A percentile compares a stretch with the other conserved stretches of the same genome.
phyloP scores from a whole-genome alignment of 768 basidiomycete genomes.

The Roridomyces roridus region DNA sequence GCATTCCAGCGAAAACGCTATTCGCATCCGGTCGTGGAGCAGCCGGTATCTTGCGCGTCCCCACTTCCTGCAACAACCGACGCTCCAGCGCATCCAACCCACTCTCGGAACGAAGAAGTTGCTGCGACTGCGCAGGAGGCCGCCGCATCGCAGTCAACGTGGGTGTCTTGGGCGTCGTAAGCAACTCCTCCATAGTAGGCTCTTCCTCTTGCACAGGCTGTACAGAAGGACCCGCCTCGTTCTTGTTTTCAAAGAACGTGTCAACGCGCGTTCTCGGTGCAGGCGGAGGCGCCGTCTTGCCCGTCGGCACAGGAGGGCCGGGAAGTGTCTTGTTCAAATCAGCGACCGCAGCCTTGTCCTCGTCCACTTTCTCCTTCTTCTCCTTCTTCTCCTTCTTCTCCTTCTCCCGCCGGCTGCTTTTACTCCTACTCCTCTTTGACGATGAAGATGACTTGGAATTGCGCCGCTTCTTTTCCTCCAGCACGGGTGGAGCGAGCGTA shows the following conservation, averaged over 20 bases:
- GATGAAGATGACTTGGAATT: slow-evolving; percentile 10
- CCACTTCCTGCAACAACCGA: slow-evolving; percentile 72
- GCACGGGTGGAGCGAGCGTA: background rate
- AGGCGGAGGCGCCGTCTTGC: slow-evolving; percentile 33
- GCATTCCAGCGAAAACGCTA: slow-evolving; percentile 30
- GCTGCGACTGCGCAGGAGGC: slow-evolving; percentile 13
- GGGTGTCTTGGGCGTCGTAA: slow-evolving; percentile 58
- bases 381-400: slow-evolving; percentile 24
- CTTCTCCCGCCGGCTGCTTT: slow-evolving; percentile 26
- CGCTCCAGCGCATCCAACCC: slow-evolving; percentile 80
- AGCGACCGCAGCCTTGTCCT: background rate
- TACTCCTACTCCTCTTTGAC: slow-evolving; percentile 14
- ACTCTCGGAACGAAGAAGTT: slow-evolving; percentile 43
- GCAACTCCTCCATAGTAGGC: slow-evolving; percentile 25
- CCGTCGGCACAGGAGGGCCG: slow-evolving; percentile 58
- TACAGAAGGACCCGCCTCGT: too few relatives aligned
- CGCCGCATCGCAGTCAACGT: slow-evolving; percentile 48
- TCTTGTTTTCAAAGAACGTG: slow-evolving; percentile 23
- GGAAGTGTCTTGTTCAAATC: slow-evolving; percentile 66
- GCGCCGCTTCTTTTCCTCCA: background rate
- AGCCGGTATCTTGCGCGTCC: slow-evolving; percentile 58
- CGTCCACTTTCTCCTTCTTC: slow-evolving; percentile 5
- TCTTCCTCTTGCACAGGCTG: background rate
- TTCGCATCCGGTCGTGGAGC: slow-evolving; percentile 40
- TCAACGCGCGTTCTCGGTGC: slow-evolving; percentile 36